phyloP scores from a whole-genome alignment of 371 early-diverging fungal genomes.

The Apophysomyces trapeziformis region DNA sequence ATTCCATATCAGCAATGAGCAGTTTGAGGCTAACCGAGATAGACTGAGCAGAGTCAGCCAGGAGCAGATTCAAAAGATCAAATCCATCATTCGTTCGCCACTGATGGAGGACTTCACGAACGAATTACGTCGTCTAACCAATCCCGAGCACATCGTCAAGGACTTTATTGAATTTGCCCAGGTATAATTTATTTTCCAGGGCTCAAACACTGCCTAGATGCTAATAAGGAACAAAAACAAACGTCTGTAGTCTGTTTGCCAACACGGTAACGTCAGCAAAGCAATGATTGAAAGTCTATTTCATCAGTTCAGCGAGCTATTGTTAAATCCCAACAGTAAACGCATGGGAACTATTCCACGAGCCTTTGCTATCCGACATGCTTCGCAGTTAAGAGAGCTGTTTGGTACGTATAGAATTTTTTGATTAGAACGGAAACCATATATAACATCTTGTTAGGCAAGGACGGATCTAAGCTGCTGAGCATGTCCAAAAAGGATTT shows the following conservation, averaged over 20 bases:
- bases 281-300: slow-evolving; percentile 22
- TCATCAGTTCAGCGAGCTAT: slow-evolving; percentile 41
- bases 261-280: slow-evolving; percentile 16
- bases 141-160: slow-evolving; percentile 70
- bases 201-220: too few relatives aligned
- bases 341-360: slow-evolving; percentile 39
- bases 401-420: slow-evolving; percentile 38
- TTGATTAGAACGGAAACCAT: neutral
- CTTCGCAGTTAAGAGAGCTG: slow-evolving; percentile 41
- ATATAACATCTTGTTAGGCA: slow-evolving; percentile 27
- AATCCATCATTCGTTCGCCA: slow-evolving; percentile 46
- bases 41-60: slow-evolving; percentile 20
- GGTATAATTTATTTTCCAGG: slow-evolving; percentile 27
- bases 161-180: slow-evolving; percentile 63
- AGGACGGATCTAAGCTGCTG: slow-evolving; percentile 50
- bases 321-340: slow-evolving; percentile 29
- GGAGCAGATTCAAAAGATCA: slow-evolving; percentile 45
- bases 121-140: slow-evolving; percentile 71
- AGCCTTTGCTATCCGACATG: slow-evolving; percentile 60
- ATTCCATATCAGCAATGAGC: slow-evolving; percentile 71
- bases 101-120: slow-evolving; percentile 58
- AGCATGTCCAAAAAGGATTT: slow-evolving; percentile 41
- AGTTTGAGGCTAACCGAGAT: slow-evolving; percentile 52
- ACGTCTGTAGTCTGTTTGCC: slow-evolving; percentile 19
- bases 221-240: too few relatives aligned